These are phyloP conservation scores for Ogataea glucozyma DNA, from an alignment of 805 yeast species.

Conservation along the genomic window DNA sequence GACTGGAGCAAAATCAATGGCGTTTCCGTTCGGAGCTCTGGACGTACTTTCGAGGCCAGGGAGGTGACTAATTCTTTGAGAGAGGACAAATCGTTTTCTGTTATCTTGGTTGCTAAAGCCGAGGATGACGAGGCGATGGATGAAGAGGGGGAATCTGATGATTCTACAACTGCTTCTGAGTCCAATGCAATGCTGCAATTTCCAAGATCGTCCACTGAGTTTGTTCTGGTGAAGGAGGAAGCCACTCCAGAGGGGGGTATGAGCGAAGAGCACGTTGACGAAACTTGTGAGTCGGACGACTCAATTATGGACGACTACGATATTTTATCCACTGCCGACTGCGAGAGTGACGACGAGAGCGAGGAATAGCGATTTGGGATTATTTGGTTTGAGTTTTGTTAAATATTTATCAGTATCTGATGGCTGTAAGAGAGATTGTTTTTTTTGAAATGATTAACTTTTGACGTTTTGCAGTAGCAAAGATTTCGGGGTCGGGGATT, in stretches of 20 bases:
- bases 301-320: slow-evolving; percentile 25
- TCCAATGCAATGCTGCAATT: slow-evolving; percentile 7
- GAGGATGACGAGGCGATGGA: neutral
- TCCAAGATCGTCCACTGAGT: slow-evolving; percentile 7
- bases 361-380: neutral
- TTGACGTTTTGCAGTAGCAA: too few species aligned
- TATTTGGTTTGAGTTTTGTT: neutral
- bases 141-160: slow-evolving; percentile 1
- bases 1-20: neutral
- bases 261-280: slow-evolving; percentile 1
- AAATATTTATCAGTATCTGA: too few species aligned
- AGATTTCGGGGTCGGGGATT: too few species aligned
- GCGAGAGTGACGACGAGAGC: slow-evolving; percentile 9
- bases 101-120: neutral
- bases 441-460: too few species aligned
- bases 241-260: neutral
- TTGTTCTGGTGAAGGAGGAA: slow-evolving; percentile 6
- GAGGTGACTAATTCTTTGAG: neutral
- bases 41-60: too few species aligned
- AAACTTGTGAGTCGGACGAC: slow-evolving; percentile 4
- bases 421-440: too few species aligned
- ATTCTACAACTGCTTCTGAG: slow-evolving; percentile 3
- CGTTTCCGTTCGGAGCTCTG: too few species aligned
- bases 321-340: slow-evolving; percentile 26
- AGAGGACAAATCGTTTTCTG: neutral